Percentiles rank a stretch among this genome's conserved stretches.
These are phyloP conservation scores for Neurospora crassa DNA, from an alignment of 2,329 filamentous ascomycete species.

Conservation along the genomic window DNA sequence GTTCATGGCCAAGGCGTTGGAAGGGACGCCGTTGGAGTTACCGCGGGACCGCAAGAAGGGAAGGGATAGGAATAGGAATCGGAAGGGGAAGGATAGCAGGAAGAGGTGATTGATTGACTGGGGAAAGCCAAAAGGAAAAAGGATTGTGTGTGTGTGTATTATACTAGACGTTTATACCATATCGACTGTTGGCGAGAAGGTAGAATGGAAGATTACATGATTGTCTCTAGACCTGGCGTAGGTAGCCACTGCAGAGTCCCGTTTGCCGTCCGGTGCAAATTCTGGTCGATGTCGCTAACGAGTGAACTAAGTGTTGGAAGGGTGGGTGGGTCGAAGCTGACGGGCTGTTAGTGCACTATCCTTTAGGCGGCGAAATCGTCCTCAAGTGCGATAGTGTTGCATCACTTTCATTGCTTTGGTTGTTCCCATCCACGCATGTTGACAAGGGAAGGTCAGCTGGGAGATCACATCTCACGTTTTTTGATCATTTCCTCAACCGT, in stretches of 20 bases:
- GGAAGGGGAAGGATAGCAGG: slow-evolving; percentile 45
- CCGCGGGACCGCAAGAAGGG: slow-evolving; percentile 56
- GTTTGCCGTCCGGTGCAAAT: background rate
- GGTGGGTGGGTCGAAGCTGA: too few relatives aligned
- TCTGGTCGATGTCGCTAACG: background rate
- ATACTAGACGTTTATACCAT: background rate
- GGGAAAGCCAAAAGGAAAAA: background rate
- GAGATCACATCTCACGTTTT: too few relatives aligned
- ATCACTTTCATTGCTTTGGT: too few relatives aligned
- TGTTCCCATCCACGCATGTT: too few relatives aligned
- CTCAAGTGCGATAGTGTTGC: too few relatives aligned
- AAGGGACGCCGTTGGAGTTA: slow-evolving; percentile 49
- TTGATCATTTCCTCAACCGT: background rate
- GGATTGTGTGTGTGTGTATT: background rate
- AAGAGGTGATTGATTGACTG: slow-evolving; percentile 23
- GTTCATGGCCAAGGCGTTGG: slow-evolving; percentile 54
- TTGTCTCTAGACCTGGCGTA: background rate
- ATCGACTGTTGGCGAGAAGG: background rate
- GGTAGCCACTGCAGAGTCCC: background rate
- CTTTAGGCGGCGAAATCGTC: too few relatives aligned
- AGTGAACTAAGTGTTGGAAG: background rate
- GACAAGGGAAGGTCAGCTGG: background rate
- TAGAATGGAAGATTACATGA: background rate
- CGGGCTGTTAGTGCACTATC: too few relatives aligned
- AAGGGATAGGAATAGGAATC: slow-evolving; percentile 44